phyloP scores from a whole-genome alignment of 2,329 filamentous ascomycete genomes.

The Colletotrichum ledebouriae region DNA sequence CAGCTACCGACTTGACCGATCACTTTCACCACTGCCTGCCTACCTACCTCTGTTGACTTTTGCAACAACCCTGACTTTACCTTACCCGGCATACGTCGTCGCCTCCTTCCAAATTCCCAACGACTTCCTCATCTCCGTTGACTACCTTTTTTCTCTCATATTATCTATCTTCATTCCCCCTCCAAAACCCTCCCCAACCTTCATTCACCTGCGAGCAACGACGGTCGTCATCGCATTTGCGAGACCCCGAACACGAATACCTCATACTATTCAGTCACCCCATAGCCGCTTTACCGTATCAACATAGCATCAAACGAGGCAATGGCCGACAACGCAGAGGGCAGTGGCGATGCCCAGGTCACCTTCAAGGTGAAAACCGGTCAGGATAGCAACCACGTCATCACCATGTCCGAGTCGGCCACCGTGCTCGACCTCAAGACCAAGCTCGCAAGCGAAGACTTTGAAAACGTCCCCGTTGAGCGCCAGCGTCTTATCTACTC shows the following conservation, averaged over 20 bases:
- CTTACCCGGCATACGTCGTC: slow-evolving; percentile 19
- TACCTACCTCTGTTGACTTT: slow-evolving; percentile 7
- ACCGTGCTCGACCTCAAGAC: slow-evolving; percentile 89
- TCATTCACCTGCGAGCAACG: background rate
- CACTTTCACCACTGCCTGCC: slow-evolving; percentile 15
- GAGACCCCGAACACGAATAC: slow-evolving; percentile 9
- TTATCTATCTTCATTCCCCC: background rate
- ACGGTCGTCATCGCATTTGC: slow-evolving; percentile 13
- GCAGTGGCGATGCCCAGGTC: slow-evolving; percentile 78
- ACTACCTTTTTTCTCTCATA: background rate
- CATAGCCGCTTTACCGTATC: background rate
- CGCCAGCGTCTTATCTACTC: slow-evolving; percentile 98
- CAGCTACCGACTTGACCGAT: slow-evolving; percentile 29
- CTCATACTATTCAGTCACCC: background rate
- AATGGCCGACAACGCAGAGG: slow-evolving; percentile 76
- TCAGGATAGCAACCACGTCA: slow-evolving; percentile 84
- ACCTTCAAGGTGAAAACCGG: slow-evolving; percentile 99
- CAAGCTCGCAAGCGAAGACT: slow-evolving; percentile 84
- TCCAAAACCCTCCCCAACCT: background rate
- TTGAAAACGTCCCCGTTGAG: slow-evolving; percentile 88
- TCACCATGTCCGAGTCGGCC: slow-evolving; percentile 83
- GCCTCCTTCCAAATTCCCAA: slow-evolving; percentile 23
- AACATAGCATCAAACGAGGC: slow-evolving; percentile 31
- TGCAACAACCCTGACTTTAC: slow-evolving; percentile 7
- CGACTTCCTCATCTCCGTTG: slow-evolving; percentile 12